Conservation (phyloP, 495 filamentous ascomycete species). For the Bombardia bombarda region DNA sequence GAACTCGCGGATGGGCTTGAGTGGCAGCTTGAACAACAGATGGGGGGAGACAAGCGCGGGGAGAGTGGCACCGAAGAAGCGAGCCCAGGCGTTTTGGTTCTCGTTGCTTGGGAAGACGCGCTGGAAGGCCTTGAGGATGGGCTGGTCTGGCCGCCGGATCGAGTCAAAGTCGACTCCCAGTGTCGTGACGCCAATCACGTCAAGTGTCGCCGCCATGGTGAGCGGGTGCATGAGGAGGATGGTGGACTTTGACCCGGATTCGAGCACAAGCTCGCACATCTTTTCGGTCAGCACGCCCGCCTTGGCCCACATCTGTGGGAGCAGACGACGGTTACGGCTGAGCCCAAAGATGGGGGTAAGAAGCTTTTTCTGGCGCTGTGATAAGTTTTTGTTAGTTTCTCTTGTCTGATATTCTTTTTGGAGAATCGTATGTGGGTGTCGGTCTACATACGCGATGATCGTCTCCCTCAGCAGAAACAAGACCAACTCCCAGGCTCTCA, state of each 20-base stretch:
- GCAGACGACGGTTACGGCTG: neutral
- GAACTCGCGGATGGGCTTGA: conserved; percentile 1
- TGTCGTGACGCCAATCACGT: neutral
- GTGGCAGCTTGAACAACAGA: neutral
- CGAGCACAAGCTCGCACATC: neutral
- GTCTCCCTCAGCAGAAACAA: neutral
- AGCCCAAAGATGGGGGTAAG: conserved; percentile 1
- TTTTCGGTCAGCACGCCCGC: neutral
- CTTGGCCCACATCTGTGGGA: conserved; percentile 1
- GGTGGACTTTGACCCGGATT: neutral
- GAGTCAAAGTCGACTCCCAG: neutral
- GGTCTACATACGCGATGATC: neutral
- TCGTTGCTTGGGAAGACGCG: neutral
- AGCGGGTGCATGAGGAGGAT: neutral
- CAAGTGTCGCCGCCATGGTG: neutral
- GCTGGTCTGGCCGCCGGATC: neutral
- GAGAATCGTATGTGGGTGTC: neutral
- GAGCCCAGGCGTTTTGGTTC: neutral
- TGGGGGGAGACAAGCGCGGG: neutral
- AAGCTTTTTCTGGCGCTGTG: neutral
- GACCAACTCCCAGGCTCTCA: neutral
- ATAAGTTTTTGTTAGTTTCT: too few species aligned
- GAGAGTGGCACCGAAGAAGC: neutral
- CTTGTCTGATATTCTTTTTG: neutral
- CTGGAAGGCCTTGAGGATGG: neutral